phyloP scores from a whole-genome alignment of 2,329 filamentous ascomycete genomes.

The Hymenoscyphus fraxineus region DNA sequence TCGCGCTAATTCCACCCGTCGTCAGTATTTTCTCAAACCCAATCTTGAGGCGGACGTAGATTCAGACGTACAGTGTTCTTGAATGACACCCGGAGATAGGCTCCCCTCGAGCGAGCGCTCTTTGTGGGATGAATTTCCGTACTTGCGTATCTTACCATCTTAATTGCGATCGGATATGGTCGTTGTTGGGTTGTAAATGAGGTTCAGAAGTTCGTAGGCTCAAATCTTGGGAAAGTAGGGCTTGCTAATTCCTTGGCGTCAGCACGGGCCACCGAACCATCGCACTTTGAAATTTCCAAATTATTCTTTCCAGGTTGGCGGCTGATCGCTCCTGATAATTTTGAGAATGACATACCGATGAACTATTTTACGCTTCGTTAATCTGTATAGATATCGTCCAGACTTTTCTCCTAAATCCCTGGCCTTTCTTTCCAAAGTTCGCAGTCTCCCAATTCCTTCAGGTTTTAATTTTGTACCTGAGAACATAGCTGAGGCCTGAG shows the following conservation, averaged over 20 bases:
- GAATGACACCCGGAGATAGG: constrained; percentile 98
- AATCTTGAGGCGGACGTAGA: background rate
- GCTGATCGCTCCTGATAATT: background rate
- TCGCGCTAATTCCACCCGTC: constrained; percentile 54
- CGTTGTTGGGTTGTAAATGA: background rate
- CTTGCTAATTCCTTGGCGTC: background rate
- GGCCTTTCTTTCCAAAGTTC: too few species aligned
- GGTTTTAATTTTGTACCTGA: too few species aligned
- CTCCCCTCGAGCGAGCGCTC: constrained; percentile 96
- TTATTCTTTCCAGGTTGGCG: background rate
- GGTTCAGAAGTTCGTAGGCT: background rate
- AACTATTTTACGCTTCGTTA: too few species aligned
- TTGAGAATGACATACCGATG: too few species aligned
- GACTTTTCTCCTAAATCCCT: too few species aligned
- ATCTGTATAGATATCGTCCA: too few species aligned
- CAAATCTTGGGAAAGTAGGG: background rate
- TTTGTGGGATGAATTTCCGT: constrained; percentile 82
- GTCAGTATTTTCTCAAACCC: background rate
- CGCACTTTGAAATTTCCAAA: background rate
- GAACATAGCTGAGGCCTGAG: too few species aligned
- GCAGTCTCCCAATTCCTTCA: too few species aligned
- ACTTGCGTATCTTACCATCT: constrained; percentile 84
- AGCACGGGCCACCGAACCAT: background rate
- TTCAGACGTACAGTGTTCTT: constrained; percentile 73
- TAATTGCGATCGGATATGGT: background rate